Evolutionary conservation across 2,329 filamentous ascomycete species (phyloP).

Genomic region (Salinomyces thailandicus): DNA sequence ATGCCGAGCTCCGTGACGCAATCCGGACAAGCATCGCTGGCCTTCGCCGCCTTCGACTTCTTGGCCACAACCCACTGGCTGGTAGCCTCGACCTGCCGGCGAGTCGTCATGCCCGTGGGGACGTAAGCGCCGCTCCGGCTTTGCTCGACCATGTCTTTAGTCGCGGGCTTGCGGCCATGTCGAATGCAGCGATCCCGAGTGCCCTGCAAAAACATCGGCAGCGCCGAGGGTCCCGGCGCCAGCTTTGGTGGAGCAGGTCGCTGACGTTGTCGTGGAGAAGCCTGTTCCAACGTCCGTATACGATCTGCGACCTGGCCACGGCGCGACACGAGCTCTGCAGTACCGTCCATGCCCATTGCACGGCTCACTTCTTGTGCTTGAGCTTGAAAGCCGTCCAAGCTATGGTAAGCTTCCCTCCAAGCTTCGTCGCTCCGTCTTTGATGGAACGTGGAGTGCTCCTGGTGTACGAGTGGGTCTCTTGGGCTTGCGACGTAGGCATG

Average conservation of each 20-base stretch:
- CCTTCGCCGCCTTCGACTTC: constrained; percentile 7
- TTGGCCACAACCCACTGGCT: constrained; percentile 18
- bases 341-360: too few relatives aligned
- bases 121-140: constrained; percentile 21
- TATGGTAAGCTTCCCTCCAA: neutral
- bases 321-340: too few relatives aligned
- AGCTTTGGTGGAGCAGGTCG: too few relatives aligned
- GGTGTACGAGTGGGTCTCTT: constrained; percentile 7
- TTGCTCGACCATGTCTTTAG: constrained; percentile 19
- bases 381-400: constrained; percentile 4
- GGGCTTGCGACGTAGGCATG: constrained; percentile 3
- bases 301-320: neutral
- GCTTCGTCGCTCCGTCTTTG: constrained; percentile 1
- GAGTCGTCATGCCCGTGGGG: constrained; percentile 16
- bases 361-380: neutral
- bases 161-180: constrained; percentile 3
- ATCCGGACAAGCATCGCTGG: constrained; percentile 22
- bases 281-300: neutral
- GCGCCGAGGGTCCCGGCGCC: neutral
- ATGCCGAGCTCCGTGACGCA: constrained; percentile 23
- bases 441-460: neutral
- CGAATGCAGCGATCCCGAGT: neutral
- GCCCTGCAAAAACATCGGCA: neutral
- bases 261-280: too few relatives aligned
- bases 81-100: constrained; percentile 21